Evolutionary conservation across 768 basidiomycete genomes (phyloP), one percentile per base, ranked within the genome.

Genomic region (Boletus edulis): DNA sequence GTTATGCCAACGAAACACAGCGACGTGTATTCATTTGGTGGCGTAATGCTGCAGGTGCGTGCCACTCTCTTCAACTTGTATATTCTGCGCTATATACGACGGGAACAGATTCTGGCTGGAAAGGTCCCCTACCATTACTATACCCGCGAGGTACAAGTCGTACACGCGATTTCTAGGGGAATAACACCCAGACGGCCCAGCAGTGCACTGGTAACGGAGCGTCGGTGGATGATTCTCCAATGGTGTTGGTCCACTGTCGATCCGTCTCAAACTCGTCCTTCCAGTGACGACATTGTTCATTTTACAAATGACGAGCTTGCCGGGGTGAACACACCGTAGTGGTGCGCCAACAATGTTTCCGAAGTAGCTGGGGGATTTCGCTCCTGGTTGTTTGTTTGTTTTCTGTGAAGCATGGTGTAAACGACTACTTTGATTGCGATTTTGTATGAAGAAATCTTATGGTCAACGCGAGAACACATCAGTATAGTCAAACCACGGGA

Each of bases 1-100:
- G 13, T 59, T 2, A 7, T 22, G 3, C 59, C 62, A 3, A 61
- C 48, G 5, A 46, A 47, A 27, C 37, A 54, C 35, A 61, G 62
- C 12, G 62, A 63, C 10, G 46, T 63, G 7, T 63, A 63, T 32
- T 64, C 59, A 13, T 63, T 63, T 17, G 62, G 62, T 4, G 75
- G 77, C 53, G 73, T 78, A 18, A 64, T 54, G 52, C 32, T 64
- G 13, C 62, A 64, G 58, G 62, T 58, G 39, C 5, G 54, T 54
- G 20, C 8, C 17, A 18, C 34, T 6, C 5, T n/a, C 29, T 58
- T 9, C 13, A 3, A 3, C 31, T 9, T 13, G 32, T 1, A 8
- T 15, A n/a, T 31, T 15, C 8, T 17, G 5, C 15, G 7, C 3
- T 42, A n/a, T 39, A 24, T 24, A 50, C 13, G 12, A 38, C 14